Evolutionary conservation across 768 basidiomycete species (phyloP).

Genomic region (Termitomyces sp.): DNA sequence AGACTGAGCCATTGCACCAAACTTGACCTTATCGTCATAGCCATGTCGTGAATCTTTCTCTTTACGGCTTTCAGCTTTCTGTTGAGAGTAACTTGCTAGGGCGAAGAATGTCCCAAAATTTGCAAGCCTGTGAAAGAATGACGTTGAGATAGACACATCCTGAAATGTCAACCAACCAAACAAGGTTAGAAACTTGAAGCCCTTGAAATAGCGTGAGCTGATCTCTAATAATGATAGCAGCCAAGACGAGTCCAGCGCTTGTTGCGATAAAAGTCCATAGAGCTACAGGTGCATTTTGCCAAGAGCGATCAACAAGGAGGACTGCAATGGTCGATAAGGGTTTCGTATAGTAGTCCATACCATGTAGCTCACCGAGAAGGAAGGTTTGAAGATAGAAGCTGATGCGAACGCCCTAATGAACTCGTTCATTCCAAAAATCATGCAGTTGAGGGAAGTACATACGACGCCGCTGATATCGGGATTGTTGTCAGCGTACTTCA

Average conservation of each 20-base stretch:
- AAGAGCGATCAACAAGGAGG: conserved; percentile 35
- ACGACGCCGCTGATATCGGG: conserved; percentile 31
- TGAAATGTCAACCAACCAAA: conserved; percentile 25
- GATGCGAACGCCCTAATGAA: conserved; percentile 27
- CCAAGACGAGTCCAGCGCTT: conserved; percentile 33
- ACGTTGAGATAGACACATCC: neutral
- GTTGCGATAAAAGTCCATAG: conserved; percentile 41
- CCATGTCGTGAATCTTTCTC: neutral
- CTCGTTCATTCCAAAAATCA: neutral
- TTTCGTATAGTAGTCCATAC: neutral
- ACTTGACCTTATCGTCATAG: conserved; percentile 29
- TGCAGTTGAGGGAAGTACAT: conserved; percentile 1
- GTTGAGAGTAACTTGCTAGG: conserved; percentile 35
- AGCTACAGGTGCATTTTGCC: conserved; percentile 32
- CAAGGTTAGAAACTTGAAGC: conserved; percentile 34
- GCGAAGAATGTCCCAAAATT: conserved; percentile 38
- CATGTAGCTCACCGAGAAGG: conserved; percentile 17
- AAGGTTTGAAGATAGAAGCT: conserved; percentile 26
- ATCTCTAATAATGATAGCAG: conserved; percentile 28
- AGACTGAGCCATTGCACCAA: conserved; percentile 34
- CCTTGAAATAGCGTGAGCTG: conserved; percentile 35
- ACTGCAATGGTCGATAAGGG: conserved; percentile 15
- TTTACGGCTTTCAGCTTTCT: conserved; percentile 22
- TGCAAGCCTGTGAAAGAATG: conserved; percentile 26
- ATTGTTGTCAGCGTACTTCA: conserved; percentile 19